phyloP scores from a whole-genome alignment of 768 basidiomycete genomes.

The Tricholoma saponaceum region DNA sequence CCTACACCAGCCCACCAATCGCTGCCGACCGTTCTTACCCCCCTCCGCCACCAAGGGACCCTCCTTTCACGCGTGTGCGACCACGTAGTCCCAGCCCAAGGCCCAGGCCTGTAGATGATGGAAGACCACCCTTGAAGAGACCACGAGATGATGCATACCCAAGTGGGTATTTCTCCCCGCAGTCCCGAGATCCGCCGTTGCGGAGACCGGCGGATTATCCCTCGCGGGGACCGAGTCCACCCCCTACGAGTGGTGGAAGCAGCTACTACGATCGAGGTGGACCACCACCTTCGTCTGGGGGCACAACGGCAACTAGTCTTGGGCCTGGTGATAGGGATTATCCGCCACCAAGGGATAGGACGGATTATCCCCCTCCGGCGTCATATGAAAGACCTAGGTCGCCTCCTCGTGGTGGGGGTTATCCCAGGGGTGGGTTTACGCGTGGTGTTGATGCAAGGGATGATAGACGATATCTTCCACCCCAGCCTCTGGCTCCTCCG shows the following conservation, averaged over 20 bases:
- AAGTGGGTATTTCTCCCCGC: constrained; percentile 29
- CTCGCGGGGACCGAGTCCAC: constrained; percentile 23
- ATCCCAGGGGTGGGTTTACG: constrained; percentile 19
- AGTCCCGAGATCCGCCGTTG: constrained; percentile 10
- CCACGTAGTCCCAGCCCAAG: constrained; percentile 40
- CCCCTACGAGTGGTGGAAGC: constrained; percentile 18
- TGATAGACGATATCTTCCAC: constrained; percentile 33
- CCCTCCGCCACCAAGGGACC: constrained; percentile 6
- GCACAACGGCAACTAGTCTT: constrained; percentile 14
- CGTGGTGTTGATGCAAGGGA: constrained; percentile 25
- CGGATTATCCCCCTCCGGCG: constrained; percentile 23
- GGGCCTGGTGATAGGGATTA: constrained; percentile 33
- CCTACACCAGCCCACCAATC: constrained; percentile 3
- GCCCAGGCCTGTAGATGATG: constrained; percentile 29
- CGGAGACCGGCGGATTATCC: constrained; percentile 28
- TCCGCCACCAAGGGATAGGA: constrained; percentile 15
- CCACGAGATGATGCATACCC: constrained; percentile 38
- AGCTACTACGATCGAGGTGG: constrained; percentile 29
- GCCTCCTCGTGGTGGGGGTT: constrained; percentile 22
- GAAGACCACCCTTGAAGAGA: constrained; percentile 43
- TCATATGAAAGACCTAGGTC: constrained; percentile 36
- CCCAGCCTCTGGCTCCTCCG: constrained; percentile 16
- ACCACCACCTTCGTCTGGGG: constrained; percentile 18
- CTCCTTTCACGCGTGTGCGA: constrained; percentile 36
- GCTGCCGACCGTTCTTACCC: constrained; percentile 14